Conservation (phyloP, 768 basidiomycete genomes). For the Kondoa subrosea region DNA sequence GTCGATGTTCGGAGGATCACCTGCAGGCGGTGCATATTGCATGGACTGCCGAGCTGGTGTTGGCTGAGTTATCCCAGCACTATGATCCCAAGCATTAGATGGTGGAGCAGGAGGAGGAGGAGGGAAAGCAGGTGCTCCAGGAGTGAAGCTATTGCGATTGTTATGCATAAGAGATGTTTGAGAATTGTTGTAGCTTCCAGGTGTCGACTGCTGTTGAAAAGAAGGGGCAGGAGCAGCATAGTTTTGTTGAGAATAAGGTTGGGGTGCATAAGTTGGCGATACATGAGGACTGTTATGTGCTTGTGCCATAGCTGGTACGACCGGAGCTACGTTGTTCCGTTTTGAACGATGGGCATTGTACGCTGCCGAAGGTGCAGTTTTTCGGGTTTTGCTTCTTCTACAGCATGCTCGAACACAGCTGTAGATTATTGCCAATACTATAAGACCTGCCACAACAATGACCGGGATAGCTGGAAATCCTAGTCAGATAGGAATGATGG, state of each 20-base stretch:
- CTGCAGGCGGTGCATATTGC: too few relatives aligned
- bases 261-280: background rate
- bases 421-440: conserved; percentile 47
- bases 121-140: too few relatives aligned
- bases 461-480: conserved; percentile 63
- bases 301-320: background rate
- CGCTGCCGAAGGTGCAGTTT: conserved; percentile 1
- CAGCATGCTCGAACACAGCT: conserved; percentile 19
- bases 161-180: background rate
- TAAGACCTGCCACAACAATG: conserved; percentile 50
- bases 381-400: background rate
- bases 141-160: too few relatives aligned
- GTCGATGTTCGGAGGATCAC: too few relatives aligned
- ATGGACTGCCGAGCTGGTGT: too few relatives aligned
- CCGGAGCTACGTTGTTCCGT: background rate
- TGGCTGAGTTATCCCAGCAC: too few relatives aligned
- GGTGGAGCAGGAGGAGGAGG: too few relatives aligned
- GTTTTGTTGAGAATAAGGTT: background rate
- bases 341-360: background rate
- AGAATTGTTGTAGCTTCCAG: background rate
- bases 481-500: conserved; percentile 44
- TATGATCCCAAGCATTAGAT: too few relatives aligned
- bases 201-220: background rate
- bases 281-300: background rate
- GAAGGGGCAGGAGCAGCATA: background rate